Percentiles rank a stretch among this genome's conserved stretches.
Evolutionary conservation across 345 rosid species (phyloP).

Genomic region (Acer yangbiense): DNA sequence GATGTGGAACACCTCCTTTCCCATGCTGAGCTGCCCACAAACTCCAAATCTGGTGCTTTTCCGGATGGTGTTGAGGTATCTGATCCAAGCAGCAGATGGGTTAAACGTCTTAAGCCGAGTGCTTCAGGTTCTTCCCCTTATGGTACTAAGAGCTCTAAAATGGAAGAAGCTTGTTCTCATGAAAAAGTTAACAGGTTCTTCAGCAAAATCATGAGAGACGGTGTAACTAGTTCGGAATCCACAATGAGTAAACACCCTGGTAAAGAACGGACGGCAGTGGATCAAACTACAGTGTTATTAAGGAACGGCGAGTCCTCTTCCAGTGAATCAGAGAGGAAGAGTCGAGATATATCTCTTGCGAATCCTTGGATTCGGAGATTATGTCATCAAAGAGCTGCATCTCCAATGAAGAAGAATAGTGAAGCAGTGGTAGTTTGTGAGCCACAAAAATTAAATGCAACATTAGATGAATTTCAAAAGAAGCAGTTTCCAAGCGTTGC

Average conservation of each 20-base stretch:
- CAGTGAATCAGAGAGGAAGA: conserved; percentile 27
- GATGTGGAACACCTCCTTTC: conserved; percentile 53
- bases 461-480: conserved; percentile 36
- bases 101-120: conserved; percentile 72
- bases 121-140: conserved; percentile 34
- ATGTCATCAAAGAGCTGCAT: conserved; percentile 42
- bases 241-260: conserved; percentile 26
- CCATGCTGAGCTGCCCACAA: conserved; percentile 33
- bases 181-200: conserved; percentile 42
- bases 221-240: conserved; percentile 38
- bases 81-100: conserved; percentile 68
- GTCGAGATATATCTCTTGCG: conserved; percentile 35
- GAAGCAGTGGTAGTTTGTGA: conserved; percentile 34
- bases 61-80: conserved; percentile 27
- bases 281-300: conserved; percentile 21
- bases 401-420: conserved; percentile 26
- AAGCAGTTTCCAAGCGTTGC: conserved; percentile 83
- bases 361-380: conserved; percentile 80
- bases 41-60: conserved; percentile 39
- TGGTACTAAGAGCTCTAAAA: conserved; percentile 47
- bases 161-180: conserved; percentile 42
- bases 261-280: conserved; percentile 26
- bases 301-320: conserved; percentile 35
- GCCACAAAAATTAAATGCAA: conserved; percentile 41
- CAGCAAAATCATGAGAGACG: conserved; percentile 33